Conservation (phyloP, 176 grass and related monocot species). For the Triticum timopheevii region DNA sequence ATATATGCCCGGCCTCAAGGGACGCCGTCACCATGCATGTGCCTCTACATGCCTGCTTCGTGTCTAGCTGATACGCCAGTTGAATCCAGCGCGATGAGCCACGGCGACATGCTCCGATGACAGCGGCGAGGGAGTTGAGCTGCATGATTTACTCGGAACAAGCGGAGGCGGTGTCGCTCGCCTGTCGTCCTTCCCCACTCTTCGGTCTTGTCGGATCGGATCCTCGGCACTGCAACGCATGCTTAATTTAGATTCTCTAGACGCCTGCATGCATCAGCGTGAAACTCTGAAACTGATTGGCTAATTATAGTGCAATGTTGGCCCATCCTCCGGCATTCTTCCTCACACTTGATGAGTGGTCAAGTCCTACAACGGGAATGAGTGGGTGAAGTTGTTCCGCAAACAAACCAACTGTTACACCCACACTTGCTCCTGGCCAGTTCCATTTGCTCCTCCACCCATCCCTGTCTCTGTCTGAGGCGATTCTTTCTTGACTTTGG, state of each 20-base stretch:
- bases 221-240: background rate
- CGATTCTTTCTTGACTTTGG: background rate
- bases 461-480: background rate
- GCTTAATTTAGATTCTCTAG: background rate
- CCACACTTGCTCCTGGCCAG: background rate
- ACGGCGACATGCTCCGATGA: background rate
- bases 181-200: background rate
- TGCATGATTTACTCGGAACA: background rate
- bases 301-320: constrained; percentile 36
- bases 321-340: background rate
- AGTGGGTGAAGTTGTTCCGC: constrained; percentile 27
- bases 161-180: background rate
- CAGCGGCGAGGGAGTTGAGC: background rate
- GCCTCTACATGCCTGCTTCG: background rate
- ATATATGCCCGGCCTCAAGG: background rate
- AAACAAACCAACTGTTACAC: constrained; percentile 10
- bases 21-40: background rate
- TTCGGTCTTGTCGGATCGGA: background rate
- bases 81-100: background rate
- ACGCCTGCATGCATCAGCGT: background rate
- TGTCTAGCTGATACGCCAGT: background rate
- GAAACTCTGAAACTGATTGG: background rate
- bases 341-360: background rate
- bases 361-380: constrained; percentile 7
- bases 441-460: background rate